These are phyloP conservation scores for Pichia sp. DNA, from an alignment of 1,139 yeast species.

Conservation along the genomic window DNA sequence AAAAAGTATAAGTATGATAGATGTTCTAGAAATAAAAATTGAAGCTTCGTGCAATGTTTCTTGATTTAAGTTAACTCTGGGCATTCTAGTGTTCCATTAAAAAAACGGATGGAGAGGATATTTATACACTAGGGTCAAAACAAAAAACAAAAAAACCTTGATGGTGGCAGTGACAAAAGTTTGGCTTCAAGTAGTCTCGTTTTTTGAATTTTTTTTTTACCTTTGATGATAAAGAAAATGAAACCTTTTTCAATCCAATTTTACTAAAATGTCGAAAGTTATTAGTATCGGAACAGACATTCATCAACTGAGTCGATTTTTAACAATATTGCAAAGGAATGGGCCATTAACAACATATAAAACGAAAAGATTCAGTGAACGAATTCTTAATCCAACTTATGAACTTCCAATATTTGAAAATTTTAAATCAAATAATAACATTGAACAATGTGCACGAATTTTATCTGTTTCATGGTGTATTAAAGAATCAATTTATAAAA, in stretches of 20 bases:
- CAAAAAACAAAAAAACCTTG: not conserved
- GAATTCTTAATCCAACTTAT: constrained; percentile 45
- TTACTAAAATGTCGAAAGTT: constrained; percentile 18
- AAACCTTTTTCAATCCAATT: not conserved
- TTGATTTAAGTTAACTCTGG: not conserved
- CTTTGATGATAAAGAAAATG: not conserved
- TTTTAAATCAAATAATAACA: constrained; percentile 16
- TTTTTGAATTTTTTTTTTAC: not conserved
- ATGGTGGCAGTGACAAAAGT: not conserved
- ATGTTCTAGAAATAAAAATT: constrained; percentile 16
- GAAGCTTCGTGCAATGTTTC: constrained; percentile 11
- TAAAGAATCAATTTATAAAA: constrained; percentile 70
- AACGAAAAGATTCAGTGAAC: constrained; percentile 37
- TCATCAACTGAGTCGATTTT: constrained; percentile 45
- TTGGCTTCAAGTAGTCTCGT: not conserved
- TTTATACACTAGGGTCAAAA: not conserved
- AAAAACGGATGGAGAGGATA: not conserved
- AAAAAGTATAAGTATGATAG: constrained; percentile 17
- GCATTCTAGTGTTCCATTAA: constrained; percentile 1
- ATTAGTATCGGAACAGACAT: constrained; percentile 62
- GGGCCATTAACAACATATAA: constrained; percentile 26
- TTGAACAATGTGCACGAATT: constrained; percentile 29
- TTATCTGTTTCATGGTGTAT: constrained; percentile 61
- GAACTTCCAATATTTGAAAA: constrained; percentile 38
- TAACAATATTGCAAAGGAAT: constrained; percentile 34